These are phyloP conservation scores for Geranium brycei DNA, from an alignment of 345 rosid species.

Conservation along the genomic window DNA sequence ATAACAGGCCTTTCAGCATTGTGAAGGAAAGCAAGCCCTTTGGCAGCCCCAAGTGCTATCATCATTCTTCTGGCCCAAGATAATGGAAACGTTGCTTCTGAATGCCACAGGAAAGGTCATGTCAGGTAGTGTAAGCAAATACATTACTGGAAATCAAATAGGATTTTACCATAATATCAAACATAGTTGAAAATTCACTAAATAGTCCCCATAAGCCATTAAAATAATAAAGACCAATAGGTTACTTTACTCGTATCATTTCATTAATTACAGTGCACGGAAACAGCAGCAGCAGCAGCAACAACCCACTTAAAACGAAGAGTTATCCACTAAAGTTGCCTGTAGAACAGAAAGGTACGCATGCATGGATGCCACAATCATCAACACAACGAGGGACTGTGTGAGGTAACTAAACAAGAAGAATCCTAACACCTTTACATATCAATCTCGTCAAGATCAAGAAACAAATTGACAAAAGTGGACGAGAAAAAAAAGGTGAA, in stretches of 20 bases:
- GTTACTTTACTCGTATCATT: background rate
- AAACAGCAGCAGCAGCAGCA: no score
- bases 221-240: background rate
- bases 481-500: background rate
- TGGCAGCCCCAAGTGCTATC: slow-evolving; percentile 98
- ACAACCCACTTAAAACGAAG: background rate
- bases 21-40: slow-evolving; percentile 96
- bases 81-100: slow-evolving; percentile 70
- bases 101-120: slow-evolving; percentile 18
- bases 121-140: slow-evolving; percentile 13
- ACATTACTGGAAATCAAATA: slow-evolving; percentile 1
- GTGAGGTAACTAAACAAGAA: background rate
- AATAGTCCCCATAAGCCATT: background rate
- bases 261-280: background rate
- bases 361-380: no score
- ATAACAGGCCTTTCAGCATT: slow-evolving; percentile 91
- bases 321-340: background rate
- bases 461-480: background rate
- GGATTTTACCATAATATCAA: background rate
- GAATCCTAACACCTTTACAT: background rate
- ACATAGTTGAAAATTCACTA: background rate
- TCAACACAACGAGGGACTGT: background rate
- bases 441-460: background rate
- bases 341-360: no score
- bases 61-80: slow-evolving; percentile 88